These are phyloP conservation scores for Waitea zeae DNA, from an alignment of 1,284 basidiomycete genomes.

Conservation along the genomic window DNA sequence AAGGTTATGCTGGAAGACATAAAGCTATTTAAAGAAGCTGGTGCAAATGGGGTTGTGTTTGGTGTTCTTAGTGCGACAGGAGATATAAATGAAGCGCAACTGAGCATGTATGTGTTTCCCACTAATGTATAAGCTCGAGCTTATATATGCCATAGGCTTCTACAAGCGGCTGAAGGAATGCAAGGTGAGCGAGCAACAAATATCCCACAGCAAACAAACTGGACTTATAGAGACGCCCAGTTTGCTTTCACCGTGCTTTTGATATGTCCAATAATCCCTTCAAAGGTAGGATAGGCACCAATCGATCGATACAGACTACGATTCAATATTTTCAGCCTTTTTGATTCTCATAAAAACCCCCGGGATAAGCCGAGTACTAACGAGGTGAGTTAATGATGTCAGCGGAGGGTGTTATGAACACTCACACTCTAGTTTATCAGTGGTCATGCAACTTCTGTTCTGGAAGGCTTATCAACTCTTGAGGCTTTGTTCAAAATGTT, in stretches of 20 bases:
- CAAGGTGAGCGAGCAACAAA: not conserved
- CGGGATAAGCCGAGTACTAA: conserved; percentile 56
- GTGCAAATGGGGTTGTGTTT: conserved; percentile 51
- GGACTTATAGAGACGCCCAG: conserved; percentile 16
- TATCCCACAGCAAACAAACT: not conserved
- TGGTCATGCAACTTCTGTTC: not conserved
- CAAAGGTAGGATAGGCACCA: conserved; percentile 36
- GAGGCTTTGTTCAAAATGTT: too few relatives aligned
- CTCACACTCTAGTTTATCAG: too few relatives aligned
- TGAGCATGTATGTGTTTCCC: not conserved
- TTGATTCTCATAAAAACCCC: conserved; percentile 31
- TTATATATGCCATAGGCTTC: too few relatives aligned
- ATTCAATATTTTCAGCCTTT: too few relatives aligned
- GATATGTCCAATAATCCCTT: conserved; percentile 47
- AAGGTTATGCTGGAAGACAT: conserved; percentile 63
- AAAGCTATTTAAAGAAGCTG: conserved; percentile 31
- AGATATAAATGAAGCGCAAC: conserved; percentile 28
- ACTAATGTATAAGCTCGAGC: too few relatives aligned
- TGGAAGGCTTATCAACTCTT: too few relatives aligned
- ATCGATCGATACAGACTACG: too few relatives aligned
- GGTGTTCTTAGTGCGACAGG: conserved; percentile 46
- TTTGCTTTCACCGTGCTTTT: conserved; percentile 73
- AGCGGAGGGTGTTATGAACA: too few relatives aligned
- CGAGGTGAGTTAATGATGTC: conserved; percentile 54
- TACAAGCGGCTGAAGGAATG: not conserved